Evolutionary conservation across 1,139 yeast genomes (phyloP).

Genomic region (Zhuliangozyma parablackwelliae): DNA sequence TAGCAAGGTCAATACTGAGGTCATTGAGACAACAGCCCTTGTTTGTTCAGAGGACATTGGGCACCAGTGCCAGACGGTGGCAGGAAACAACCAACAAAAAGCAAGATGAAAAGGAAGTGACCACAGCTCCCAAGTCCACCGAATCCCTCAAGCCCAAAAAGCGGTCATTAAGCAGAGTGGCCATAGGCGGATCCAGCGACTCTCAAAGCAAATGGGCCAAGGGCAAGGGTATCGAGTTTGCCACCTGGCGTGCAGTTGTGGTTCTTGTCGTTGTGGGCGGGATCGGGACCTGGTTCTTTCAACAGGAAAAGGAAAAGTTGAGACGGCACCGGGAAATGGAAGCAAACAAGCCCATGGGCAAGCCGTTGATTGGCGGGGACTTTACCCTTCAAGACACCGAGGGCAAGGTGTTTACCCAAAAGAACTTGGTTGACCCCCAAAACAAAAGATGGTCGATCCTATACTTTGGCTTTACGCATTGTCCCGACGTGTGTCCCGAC

Average conservation of each 20-base stretch:
- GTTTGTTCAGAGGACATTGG: no score
- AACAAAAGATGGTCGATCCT: conserved; percentile 62
- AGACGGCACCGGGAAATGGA: conserved; percentile 76
- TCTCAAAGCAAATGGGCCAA: conserved; percentile 26
- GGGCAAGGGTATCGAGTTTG: conserved; percentile 53
- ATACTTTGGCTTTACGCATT: conserved; percentile 93
- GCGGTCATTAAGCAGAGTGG: conserved; percentile 47
- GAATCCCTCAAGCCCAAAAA: conserved; percentile 12
- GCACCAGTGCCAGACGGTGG: no score
- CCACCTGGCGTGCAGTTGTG: conserved; percentile 84
- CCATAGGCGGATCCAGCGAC: conserved; percentile 36
- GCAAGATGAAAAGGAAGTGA: no score
- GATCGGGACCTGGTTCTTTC: conserved; percentile 64
- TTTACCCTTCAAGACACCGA: conserved; percentile 68
- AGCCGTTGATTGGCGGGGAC: conserved; percentile 90
- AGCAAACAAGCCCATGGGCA: conserved; percentile 81
- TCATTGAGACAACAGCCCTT: no score
- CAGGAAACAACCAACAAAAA: no score
- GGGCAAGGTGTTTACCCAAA: conserved; percentile 69
- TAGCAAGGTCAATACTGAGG: no score
- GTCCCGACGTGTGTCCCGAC: conserved; percentile 98
- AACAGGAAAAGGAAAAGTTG: conserved; percentile 67
- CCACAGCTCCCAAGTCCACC: not conserved
- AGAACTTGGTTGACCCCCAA: conserved; percentile 59
- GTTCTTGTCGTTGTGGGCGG: conserved; percentile 67